Conservation (phyloP, 306 rosid species). For the Acacia acuminata region DNA sequence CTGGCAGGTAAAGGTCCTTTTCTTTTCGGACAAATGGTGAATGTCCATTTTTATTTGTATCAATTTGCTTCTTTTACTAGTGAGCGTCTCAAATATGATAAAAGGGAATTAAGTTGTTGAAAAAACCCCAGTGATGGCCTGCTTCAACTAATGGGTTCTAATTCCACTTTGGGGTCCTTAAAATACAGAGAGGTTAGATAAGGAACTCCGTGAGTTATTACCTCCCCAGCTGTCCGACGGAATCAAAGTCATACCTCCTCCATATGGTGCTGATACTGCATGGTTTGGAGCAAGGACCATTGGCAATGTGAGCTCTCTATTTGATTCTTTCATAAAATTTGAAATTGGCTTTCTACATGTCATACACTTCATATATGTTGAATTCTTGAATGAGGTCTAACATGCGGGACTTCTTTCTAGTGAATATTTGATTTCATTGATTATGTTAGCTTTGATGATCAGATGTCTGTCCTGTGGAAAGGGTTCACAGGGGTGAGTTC, state of each 20-base stretch:
- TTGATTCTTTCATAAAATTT: not conserved
- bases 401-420: conserved; percentile 11
- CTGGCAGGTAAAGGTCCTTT: conserved; percentile 59
- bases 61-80: not conserved
- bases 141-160: not conserved
- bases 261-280: conserved; percentile 74
- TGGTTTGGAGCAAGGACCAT: conserved; percentile 91
- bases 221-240: conserved; percentile 59
- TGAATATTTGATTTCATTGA: conserved; percentile 1
- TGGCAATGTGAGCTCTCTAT: conserved; percentile 66
- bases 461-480: not conserved
- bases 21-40: conserved; percentile 35
- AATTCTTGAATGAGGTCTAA: conserved; percentile 5
- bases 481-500: conserved; percentile 1
- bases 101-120: not conserved
- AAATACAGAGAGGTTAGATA: conserved; percentile 70
- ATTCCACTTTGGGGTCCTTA: conserved; percentile 26
- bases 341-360: conserved; percentile 6
- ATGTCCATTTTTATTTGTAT: not conserved
- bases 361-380: not conserved
- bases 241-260: conserved; percentile 74
- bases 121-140: conserved; percentile 1
- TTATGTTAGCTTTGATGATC: conserved; percentile 6
- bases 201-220: conserved; percentile 63
- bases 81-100: conserved; percentile 13